phyloP scores from a whole-genome alignment of 1,139 yeast species.

The Suhomyces choctaworum region DNA sequence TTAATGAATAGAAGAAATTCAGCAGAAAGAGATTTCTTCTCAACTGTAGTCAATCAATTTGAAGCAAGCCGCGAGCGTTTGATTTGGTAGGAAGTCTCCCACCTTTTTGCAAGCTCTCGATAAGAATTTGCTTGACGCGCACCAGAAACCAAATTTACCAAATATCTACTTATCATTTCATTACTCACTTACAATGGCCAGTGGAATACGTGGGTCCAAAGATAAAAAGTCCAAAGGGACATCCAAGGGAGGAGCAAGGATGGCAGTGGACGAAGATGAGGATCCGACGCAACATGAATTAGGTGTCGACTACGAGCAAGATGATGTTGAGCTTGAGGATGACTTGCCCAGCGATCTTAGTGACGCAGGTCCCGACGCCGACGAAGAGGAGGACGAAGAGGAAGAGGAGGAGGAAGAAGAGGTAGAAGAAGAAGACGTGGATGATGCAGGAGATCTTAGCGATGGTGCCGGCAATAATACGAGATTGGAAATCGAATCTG shows the following conservation, averaged over 20 bases:
- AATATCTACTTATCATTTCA: background rate
- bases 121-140: too few species aligned
- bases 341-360: conserved; percentile 21
- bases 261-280: conserved; percentile 2
- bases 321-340: background rate
- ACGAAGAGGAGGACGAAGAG: conserved; percentile 7
- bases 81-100: too few species aligned
- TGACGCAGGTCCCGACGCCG: too few species aligned
- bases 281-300: conserved; percentile 8
- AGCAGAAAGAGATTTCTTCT: too few species aligned
- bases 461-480: conserved; percentile 15
- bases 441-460: conserved; percentile 22
- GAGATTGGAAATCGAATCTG: conserved; percentile 19
- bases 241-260: background rate
- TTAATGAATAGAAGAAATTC: background rate
- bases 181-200: background rate
- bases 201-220: too few species aligned
- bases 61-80: too few species aligned
- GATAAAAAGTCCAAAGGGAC: background rate
- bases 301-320: conserved; percentile 16
- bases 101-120: too few species aligned
- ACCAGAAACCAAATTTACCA: too few species aligned
- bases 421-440: conserved; percentile 22
- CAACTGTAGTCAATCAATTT: too few species aligned
- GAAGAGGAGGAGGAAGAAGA: conserved; percentile 16